Evolutionary conservation across 768 basidiomycete genomes (phyloP), one percentile per base, ranked within the genome.

Genomic region (Coprinellus micaceus): DNA sequence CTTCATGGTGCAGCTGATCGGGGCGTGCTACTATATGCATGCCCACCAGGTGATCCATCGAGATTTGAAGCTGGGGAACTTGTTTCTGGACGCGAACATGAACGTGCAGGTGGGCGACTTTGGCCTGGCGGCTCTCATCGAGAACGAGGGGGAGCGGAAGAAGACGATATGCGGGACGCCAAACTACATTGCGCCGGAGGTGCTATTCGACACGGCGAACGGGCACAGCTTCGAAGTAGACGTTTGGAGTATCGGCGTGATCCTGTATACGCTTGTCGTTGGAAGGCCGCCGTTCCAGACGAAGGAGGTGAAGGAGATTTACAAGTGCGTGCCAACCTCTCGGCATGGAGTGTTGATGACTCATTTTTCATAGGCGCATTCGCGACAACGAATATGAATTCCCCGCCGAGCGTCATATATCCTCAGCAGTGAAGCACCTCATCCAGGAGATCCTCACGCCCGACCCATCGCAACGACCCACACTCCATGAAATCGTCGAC

Each of bases 111-210:
- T 98, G 19, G 96, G 94, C 21, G 96, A 99, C 74, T 97, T 99
- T 73, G 96, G 96, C 10, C 79, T 99, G 21, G 96, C 97, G 0
- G 97, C 96, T 1, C 81, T 99, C 47, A 96, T 98, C 47, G 95
- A 98, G 75, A 95, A 85, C 67, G 91, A 91, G 11, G 96, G 96
- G 0, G 96, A 98, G 71, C 77, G 96, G 66, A 97, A 98, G 81
- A 98, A 98, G 84, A 99, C 96, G 0, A 97, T 98, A 46, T 98
- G 97, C 62, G 96, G 96, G 1, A 99, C 96, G 0, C 97, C 96
- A 1, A 98, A 99, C 68, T 98, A 99, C 68, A 98, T 99, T 60
- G 96, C 97, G 0, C 97, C 97, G 0, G 96, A 98, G 67, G 94
- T 98, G 22, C 75, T 99, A 61, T 97, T 96, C 68, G 94, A 98